Evolutionary conservation across 768 basidiomycete genomes (phyloP).

Genomic region (Termitomyces eurrhizus): DNA sequence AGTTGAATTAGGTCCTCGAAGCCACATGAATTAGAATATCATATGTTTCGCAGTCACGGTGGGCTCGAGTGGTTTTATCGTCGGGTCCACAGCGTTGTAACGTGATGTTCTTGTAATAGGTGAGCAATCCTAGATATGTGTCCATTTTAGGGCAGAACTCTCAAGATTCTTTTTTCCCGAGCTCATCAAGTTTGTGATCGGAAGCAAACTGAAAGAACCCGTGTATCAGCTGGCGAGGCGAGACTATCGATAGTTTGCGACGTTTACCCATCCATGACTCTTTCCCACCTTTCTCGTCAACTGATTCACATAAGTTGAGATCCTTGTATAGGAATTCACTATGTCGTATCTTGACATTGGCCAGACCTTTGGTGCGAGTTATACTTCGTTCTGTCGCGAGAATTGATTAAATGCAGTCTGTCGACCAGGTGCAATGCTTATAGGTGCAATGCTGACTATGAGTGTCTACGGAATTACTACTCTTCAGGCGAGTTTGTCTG

Average conservation of each 20-base stretch:
- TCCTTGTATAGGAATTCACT: background rate
- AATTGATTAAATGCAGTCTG: background rate
- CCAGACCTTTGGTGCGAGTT: conserved; percentile 29
- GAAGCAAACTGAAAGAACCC: background rate
- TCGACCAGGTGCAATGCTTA: conserved; percentile 31
- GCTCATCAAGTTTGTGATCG: background rate
- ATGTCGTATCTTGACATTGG: conserved; percentile 15
- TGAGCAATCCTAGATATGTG: no score
- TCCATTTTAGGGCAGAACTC: no score
- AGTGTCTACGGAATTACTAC: conserved; percentile 40
- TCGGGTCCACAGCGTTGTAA: no score
- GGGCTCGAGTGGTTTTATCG: no score
- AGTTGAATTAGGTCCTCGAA: no score
- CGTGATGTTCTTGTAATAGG: no score
- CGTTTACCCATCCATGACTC: conserved; percentile 5
- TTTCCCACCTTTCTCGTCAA: conserved; percentile 7
- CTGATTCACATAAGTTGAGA: background rate
- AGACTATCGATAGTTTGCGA: background rate
- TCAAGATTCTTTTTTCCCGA: background rate
- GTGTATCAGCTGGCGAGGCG: background rate
- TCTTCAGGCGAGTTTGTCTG: conserved; percentile 29
- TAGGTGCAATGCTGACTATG: conserved; percentile 34
- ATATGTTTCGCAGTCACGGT: no score
- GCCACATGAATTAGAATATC: no score
- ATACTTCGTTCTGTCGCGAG: background rate